These are phyloP conservation scores for Fusarium annulatum DNA, from an alignment of 2,329 filamentous ascomycete species.

Conservation along the genomic window DNA sequence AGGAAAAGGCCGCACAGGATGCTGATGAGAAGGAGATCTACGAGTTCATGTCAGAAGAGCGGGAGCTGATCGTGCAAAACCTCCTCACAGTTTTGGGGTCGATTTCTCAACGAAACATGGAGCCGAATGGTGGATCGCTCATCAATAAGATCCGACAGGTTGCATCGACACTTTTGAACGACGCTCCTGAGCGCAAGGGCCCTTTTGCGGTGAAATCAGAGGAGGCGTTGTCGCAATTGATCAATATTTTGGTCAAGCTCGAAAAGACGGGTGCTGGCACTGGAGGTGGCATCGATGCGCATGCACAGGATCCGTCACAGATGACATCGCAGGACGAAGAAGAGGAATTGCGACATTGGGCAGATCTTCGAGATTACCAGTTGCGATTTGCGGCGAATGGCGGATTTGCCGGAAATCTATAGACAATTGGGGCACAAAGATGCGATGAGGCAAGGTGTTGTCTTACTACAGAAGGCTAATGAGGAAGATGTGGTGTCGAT, in stretches of 20 bases:
- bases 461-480: neutral
- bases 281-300: conserved; percentile 44
- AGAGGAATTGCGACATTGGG: conserved; percentile 80
- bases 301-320: conserved; percentile 48
- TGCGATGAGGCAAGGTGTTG: neutral
- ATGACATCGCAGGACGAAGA: conserved; percentile 74
- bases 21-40: conserved; percentile 63
- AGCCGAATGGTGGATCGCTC: conserved; percentile 72
- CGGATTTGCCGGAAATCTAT: conserved; percentile 57
- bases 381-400: conserved; percentile 75
- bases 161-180: conserved; percentile 80
- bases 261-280: conserved; percentile 68
- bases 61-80: conserved; percentile 84
- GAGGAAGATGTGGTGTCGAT: neutral
- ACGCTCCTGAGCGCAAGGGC: conserved; percentile 62
- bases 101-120: conserved; percentile 87
- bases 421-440: neutral
- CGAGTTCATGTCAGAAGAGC: conserved; percentile 76
- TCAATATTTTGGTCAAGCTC: conserved; percentile 79
- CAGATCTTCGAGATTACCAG: conserved; percentile 82
- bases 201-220: conserved; percentile 68
- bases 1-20: conserved; percentile 53
- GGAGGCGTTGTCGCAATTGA: conserved; percentile 76
- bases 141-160: conserved; percentile 88
- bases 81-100: conserved; percentile 79